Evolutionary conservation across 352 stramenopile genomes (phyloP).

Genomic region (Thraustochytrium sp.): DNA sequence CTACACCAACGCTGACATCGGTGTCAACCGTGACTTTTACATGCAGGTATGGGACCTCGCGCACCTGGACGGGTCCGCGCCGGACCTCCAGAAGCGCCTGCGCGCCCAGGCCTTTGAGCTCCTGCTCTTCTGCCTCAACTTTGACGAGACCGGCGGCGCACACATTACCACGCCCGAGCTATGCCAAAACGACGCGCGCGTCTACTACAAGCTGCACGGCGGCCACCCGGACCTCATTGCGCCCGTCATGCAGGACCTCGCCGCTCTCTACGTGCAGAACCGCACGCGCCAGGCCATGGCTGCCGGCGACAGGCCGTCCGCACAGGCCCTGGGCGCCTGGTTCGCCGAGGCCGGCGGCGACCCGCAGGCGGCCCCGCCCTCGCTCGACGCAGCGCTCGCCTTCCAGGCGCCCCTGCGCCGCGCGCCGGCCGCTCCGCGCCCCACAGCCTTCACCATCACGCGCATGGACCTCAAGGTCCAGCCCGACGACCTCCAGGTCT

Average conservation of each 20-base stretch:
- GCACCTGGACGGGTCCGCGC: not conserved
- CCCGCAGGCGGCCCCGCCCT: not conserved
- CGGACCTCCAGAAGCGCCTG: not conserved
- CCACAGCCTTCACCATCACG: slow-evolving; percentile 24
- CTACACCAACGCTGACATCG: slow-evolving; percentile 48
- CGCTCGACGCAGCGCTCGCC: not conserved
- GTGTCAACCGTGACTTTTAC: slow-evolving; percentile 44
- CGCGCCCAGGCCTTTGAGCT: not conserved
- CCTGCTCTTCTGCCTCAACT: slow-evolving; percentile 1
- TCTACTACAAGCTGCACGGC: slow-evolving; percentile 28
- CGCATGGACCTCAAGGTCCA: not conserved
- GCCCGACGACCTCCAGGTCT: not conserved
- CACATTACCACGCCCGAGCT: slow-evolving; percentile 39
- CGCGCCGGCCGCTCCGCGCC: not conserved
- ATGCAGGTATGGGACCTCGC: not conserved
- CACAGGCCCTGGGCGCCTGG: not conserved
- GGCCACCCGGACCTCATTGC: not conserved
- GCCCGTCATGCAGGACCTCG: not conserved
- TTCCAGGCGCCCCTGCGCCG: not conserved
- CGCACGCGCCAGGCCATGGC: not conserved
- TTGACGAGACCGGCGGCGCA: slow-evolving; percentile 3
- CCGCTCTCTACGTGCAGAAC: slow-evolving; percentile 25
- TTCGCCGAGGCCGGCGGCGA: not conserved
- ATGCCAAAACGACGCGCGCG: not conserved
- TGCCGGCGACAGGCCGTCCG: not conserved